A percentile compares a stretch with the other conserved stretches of the same genome.
Evolutionary conservation across 2,329 filamentous ascomycete genomes (phyloP).

Genomic region (Epichloe amarillans): DNA sequence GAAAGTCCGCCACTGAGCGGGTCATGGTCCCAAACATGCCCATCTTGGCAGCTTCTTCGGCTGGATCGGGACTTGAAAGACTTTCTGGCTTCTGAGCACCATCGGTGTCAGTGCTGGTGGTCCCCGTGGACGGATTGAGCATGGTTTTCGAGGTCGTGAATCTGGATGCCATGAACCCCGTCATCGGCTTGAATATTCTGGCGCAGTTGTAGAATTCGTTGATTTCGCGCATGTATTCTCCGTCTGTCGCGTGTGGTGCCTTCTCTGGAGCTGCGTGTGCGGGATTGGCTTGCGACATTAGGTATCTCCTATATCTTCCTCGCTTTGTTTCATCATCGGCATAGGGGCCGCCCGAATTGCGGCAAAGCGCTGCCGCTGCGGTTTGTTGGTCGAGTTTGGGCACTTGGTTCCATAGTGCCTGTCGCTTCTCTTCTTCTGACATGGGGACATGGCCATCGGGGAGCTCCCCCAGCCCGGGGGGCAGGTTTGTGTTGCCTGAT

Average conservation of each 20-base stretch:
- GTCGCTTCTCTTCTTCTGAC: conserved; percentile 48
- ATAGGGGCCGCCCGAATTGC: conserved; percentile 60
- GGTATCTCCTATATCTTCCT: conserved; percentile 65
- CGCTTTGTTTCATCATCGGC: conserved; percentile 69
- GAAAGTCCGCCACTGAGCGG: conserved; percentile 56
- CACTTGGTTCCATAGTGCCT: conserved; percentile 43
- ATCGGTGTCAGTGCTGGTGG: conserved; percentile 5
- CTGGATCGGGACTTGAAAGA: conserved; percentile 41
- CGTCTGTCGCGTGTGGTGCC: conserved; percentile 32
- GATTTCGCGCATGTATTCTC: conserved; percentile 72
- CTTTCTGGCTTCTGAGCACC: conserved; percentile 10
- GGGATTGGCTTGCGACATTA: conserved; percentile 54
- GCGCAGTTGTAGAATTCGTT: conserved; percentile 56
- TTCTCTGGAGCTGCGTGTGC: conserved; percentile 36
- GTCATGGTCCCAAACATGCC: conserved; percentile 93
- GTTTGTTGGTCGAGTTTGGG: conserved; percentile 53
- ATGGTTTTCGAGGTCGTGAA: conserved; percentile 62
- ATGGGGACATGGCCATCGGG: conserved; percentile 48
- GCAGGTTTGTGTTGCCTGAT: conserved; percentile 65
- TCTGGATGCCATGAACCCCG: conserved; percentile 80
- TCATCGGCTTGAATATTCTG: conserved; percentile 78
- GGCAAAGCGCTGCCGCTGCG: conserved; percentile 53
- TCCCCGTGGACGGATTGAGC: conserved; percentile 13
- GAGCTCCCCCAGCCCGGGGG: conserved; percentile 59
- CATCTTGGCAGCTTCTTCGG: conserved; percentile 72